Conservation (phyloP, 495 filamentous ascomycete species). For the Neurospora sp. region DNA sequence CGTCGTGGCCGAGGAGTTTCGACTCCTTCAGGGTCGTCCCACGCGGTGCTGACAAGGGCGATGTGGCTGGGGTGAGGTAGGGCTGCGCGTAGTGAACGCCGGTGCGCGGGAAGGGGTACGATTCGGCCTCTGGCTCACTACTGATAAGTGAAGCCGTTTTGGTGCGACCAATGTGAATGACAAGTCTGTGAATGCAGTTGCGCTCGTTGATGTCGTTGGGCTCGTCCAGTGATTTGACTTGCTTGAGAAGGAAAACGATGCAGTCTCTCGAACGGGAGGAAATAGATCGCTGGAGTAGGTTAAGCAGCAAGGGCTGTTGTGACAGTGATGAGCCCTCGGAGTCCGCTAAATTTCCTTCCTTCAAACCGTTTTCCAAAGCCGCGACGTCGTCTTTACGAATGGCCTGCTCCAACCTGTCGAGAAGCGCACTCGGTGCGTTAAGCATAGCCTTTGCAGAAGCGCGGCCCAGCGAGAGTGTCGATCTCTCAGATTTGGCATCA, state of each 20-base stretch:
- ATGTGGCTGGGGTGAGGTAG: slow-evolving; percentile 57
- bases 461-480: slow-evolving; percentile 59
- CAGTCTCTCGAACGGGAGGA: slow-evolving; percentile 56
- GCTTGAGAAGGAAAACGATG: slow-evolving; percentile 56
- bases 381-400: slow-evolving; percentile 63
- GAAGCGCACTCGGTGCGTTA: slow-evolving; percentile 51
- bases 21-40: slow-evolving; percentile 36
- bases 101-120: slow-evolving; percentile 36
- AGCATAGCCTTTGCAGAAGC: slow-evolving; percentile 59
- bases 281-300: slow-evolving; percentile 76
- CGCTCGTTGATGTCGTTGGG: slow-evolving; percentile 87
- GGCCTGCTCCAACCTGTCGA: slow-evolving; percentile 68
- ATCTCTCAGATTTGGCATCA: slow-evolving; percentile 61
- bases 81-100: slow-evolving; percentile 50
- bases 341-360: slow-evolving; percentile 41
- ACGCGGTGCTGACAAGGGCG: slow-evolving; percentile 43
- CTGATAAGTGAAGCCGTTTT: slow-evolving; percentile 48
- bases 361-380: slow-evolving; percentile 48
- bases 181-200: slow-evolving; percentile 84
- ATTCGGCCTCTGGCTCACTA: slow-evolving; percentile 35
- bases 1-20: slow-evolving; percentile 54
- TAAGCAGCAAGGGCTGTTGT: slow-evolving; percentile 53
- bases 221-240: slow-evolving; percentile 64
- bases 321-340: slow-evolving; percentile 36
- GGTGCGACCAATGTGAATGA: slow-evolving; percentile 78